Percentiles rank a stretch among this genome's conserved stretches.
Evolutionary conservation across 805 yeast species (phyloP).

Genomic region (Clavispora carvajalis): DNA sequence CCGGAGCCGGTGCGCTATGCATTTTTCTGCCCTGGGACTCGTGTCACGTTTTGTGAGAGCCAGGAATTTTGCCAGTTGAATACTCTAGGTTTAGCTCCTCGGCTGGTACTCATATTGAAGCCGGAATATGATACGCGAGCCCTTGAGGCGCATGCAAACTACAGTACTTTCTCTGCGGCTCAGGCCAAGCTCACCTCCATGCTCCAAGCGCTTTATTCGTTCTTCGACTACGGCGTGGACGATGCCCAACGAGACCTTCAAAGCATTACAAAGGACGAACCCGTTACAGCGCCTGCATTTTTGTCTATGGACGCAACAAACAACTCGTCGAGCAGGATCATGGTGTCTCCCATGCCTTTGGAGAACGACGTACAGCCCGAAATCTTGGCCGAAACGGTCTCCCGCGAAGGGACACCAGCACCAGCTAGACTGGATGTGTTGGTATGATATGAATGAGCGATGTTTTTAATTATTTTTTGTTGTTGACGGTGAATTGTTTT

Average conservation of each 20-base stretch:
- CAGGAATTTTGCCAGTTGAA: slow-evolving; percentile 48
- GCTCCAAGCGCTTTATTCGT: slow-evolving; percentile 30
- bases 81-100: slow-evolving; percentile 57
- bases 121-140: slow-evolving; percentile 40
- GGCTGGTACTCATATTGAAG: slow-evolving; percentile 71
- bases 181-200: not conserved
- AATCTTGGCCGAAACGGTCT: not conserved
- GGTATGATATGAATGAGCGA: not conserved
- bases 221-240: slow-evolving; percentile 40
- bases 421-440: not conserved
- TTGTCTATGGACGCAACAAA: not conserved
- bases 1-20: slow-evolving; percentile 51
- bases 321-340: not conserved
- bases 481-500: no score
- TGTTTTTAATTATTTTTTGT: not conserved
- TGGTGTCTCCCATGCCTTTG: not conserved
- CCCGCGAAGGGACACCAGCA: not conserved
- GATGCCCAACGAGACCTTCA: slow-evolving; percentile 13
- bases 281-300: not conserved
- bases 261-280: slow-evolving; percentile 2
- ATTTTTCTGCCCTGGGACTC: slow-evolving; percentile 41
- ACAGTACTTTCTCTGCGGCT: not conserved
- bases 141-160: slow-evolving; percentile 3
- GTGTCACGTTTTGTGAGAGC: slow-evolving; percentile 44
- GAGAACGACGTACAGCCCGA: not conserved